A percentile compares a stretch with the other conserved stretches of the same genome.
These are phyloP conservation scores for Amaranthus palmeri DNA, from an alignment of 148 eudicot genomes.

Conservation along the genomic window DNA sequence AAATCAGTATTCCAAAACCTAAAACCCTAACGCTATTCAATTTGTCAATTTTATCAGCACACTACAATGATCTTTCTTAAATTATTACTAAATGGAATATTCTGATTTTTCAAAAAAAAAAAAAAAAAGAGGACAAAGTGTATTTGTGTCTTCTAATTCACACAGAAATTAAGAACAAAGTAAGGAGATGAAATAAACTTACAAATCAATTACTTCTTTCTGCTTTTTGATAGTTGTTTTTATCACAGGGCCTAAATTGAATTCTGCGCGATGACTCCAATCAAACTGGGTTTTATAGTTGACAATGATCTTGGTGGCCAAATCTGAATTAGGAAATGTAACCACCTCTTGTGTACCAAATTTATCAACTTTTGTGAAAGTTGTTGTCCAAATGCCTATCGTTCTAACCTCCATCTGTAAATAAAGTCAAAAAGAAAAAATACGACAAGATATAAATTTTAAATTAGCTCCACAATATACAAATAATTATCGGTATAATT, in stretches of 20 bases:
- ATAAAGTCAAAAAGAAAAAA: neutral
- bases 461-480: too few species aligned
- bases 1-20: too few species aligned
- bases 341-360: neutral
- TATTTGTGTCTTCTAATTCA: too few species aligned
- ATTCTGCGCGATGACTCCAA: neutral
- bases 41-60: too few species aligned
- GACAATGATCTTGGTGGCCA: conserved; percentile 3
- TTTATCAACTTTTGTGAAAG: neutral
- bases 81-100: too few species aligned
- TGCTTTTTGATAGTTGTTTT: neutral
- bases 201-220: neutral
- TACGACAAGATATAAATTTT: too few species aligned
- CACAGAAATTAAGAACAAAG: too few species aligned
- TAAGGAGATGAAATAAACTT: neutral
- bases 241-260: neutral
- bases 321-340: conserved; percentile 9
- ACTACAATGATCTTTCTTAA: too few species aligned
- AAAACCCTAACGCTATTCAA: too few species aligned
- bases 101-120: too few species aligned
- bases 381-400: conserved; percentile 11
- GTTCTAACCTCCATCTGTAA: conserved; percentile 5
- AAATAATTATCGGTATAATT: too few species aligned
- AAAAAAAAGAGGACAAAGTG: too few species aligned
- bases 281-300: conserved; percentile 8